Conservation (phyloP, 768 basidiomycete species). For the Mycena indigotica region DNA sequence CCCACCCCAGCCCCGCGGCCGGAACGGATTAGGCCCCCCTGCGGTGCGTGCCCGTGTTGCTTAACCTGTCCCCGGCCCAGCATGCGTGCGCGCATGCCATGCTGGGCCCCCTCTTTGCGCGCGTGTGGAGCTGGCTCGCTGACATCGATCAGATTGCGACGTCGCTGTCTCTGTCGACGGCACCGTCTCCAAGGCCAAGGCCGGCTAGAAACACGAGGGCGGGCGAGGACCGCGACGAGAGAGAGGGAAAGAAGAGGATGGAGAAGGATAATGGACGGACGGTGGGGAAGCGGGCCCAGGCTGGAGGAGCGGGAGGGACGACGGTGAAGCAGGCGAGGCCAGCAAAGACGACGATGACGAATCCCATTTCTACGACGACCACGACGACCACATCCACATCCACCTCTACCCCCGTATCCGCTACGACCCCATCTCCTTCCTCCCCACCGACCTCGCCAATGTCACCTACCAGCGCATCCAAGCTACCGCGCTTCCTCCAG, state of each 20-base stretch:
- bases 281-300: not conserved
- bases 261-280: not conserved
- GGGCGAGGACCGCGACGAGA: too few species aligned
- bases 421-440: not conserved
- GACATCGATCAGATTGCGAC: not conserved
- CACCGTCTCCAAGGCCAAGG: too few species aligned
- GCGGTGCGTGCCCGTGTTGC: not conserved
- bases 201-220: too few species aligned
- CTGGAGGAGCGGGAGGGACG: not conserved
- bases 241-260: too few species aligned
- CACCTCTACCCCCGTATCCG: not conserved
- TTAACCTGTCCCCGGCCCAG: not conserved
- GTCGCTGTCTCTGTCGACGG: not conserved
- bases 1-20: too few species aligned
- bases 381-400: not conserved
- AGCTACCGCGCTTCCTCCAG: slow-evolving; percentile 53
- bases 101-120: not conserved
- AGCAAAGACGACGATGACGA: not conserved
- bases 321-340: not conserved
- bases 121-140: not conserved
- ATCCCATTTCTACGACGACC: not conserved
- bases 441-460: not conserved
- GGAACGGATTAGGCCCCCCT: too few species aligned
- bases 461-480: slow-evolving; percentile 34
- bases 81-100: not conserved